phyloP scores from a whole-genome alignment of 202 grass and related monocot species.

The Eragrostis tef region DNA sequence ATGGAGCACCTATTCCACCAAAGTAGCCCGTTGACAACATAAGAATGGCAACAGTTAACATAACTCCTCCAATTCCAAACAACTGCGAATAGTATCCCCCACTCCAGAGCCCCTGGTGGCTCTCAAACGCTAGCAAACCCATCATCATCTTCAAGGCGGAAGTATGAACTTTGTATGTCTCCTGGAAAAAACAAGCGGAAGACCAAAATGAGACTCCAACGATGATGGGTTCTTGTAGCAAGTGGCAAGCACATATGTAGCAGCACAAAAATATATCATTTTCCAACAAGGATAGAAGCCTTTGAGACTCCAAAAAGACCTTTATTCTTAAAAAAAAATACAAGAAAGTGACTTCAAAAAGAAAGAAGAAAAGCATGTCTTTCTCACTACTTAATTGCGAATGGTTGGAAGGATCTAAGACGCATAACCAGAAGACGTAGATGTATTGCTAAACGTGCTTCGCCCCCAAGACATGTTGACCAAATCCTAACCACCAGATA shows the following conservation, averaged over 20 bases:
- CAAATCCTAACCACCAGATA: slow-evolving; percentile 50
- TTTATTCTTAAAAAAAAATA: background rate
- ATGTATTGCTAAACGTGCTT: slow-evolving; percentile 28
- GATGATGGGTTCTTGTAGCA: slow-evolving; percentile 1
- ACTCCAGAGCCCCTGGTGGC: slow-evolving; percentile 70
- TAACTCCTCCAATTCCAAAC: slow-evolving; percentile 82
- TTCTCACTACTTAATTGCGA: slow-evolving; percentile 39
- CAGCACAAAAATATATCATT: slow-evolving; percentile 31
- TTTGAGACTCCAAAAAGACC: background rate
- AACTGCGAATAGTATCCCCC: slow-evolving; percentile 69
- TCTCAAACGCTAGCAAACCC: slow-evolving; percentile 68
- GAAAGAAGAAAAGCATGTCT: slow-evolving; percentile 16
- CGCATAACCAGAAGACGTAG: slow-evolving; percentile 29
- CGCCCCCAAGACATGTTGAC: slow-evolving; percentile 39
- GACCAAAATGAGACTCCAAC: slow-evolving; percentile 37
- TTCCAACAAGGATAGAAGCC: background rate
- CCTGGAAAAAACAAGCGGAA: slow-evolving; percentile 43
- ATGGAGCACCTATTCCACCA: slow-evolving; percentile 70
- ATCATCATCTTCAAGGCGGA: slow-evolving; percentile 52
- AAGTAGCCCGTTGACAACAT: slow-evolving; percentile 81
- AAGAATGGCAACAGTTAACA: slow-evolving; percentile 71
- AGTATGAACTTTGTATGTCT: slow-evolving; percentile 18
- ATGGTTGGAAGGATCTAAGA: slow-evolving; percentile 31
- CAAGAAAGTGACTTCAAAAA: slow-evolving; percentile 36
- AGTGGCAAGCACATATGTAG: slow-evolving; percentile 1